Evolutionary conservation across 805 yeast genomes (phyloP).

Genomic region (Aciculoconidium aculeatum): DNA sequence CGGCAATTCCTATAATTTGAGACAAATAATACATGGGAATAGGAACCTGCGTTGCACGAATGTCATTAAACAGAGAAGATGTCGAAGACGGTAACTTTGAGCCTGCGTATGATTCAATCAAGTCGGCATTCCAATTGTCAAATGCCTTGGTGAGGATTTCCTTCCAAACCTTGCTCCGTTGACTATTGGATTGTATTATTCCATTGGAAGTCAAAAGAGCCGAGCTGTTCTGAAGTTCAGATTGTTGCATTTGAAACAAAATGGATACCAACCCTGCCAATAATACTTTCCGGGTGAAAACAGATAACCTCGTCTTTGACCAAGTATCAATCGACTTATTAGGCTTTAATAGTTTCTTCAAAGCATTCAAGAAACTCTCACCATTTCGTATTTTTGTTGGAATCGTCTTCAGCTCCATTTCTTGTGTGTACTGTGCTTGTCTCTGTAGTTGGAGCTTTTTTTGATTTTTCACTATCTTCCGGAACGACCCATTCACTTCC

Average conservation of each 20-base stretch:
- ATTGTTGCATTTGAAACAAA: slow-evolving; percentile 67
- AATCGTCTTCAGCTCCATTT: slow-evolving; percentile 4
- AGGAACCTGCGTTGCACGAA: slow-evolving; percentile 9
- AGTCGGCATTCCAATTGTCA: slow-evolving; percentile 60
- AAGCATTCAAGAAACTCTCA: slow-evolving; percentile 44
- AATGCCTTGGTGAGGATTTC: slow-evolving; percentile 63
- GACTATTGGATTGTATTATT: slow-evolving; percentile 10
- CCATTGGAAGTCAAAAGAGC: slow-evolving; percentile 22
- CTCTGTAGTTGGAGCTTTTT: slow-evolving; percentile 17
- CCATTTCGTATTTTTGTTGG: slow-evolving; percentile 9
- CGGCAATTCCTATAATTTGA: slow-evolving; percentile 54
- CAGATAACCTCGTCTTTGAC: slow-evolving; percentile 30
- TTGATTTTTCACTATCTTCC: slow-evolving; percentile 32
- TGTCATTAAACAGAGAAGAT: slow-evolving; percentile 11
- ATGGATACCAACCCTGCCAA: slow-evolving; percentile 63
- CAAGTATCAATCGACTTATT: slow-evolving; percentile 25
- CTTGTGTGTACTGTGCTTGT: neutral
- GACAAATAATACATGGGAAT: slow-evolving; percentile 67
- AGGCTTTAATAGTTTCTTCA: slow-evolving; percentile 54
- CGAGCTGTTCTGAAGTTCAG: slow-evolving; percentile 54
- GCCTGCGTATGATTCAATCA: slow-evolving; percentile 20
- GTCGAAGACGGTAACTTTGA: slow-evolving; percentile 6
- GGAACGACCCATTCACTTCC: slow-evolving; percentile 35
- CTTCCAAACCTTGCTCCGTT: slow-evolving; percentile 54
- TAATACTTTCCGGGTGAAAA: slow-evolving; percentile 63